phyloP scores from a whole-genome alignment of 768 basidiomycete genomes.

The Tricholoma furcatifolium region DNA sequence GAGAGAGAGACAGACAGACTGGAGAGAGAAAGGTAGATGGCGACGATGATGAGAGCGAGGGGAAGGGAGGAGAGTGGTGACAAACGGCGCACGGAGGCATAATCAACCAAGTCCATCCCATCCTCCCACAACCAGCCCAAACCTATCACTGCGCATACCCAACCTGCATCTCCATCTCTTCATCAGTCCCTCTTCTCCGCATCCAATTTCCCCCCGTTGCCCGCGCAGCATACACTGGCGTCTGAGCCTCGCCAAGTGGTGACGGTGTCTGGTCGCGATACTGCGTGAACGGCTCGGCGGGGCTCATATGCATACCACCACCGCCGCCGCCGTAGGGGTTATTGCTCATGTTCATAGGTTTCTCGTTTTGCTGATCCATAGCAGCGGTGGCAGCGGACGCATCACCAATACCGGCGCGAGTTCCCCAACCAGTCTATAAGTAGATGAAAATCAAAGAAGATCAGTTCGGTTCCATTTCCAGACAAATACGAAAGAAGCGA shows the following conservation, averaged over 20 bases:
- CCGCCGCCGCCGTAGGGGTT: slow-evolving; percentile 24
- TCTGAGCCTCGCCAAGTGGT: slow-evolving; percentile 27
- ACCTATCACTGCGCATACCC: slow-evolving; percentile 31
- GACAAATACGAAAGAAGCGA: too few species aligned
- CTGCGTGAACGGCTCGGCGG: slow-evolving; percentile 20
- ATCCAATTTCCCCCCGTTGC: slow-evolving; percentile 15
- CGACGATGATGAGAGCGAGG: too few species aligned
- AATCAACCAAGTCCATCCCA: background rate
- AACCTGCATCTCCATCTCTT: slow-evolving; percentile 35
- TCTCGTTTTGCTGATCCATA: slow-evolving; percentile 42
- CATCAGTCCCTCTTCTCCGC: slow-evolving; percentile 26
- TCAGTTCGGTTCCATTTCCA: background rate
- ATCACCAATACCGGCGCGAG: slow-evolving; percentile 91
- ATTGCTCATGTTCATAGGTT: slow-evolving; percentile 27
- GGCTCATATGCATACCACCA: background rate
- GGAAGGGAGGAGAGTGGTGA: background rate
- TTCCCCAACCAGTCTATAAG: slow-evolving; percentile 97
- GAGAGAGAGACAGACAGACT: background rate
- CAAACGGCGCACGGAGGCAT: background rate
- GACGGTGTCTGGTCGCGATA: slow-evolving; percentile 28
- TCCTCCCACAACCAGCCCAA: background rate
- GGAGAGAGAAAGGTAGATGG: too few species aligned
- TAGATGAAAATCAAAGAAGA: background rate
- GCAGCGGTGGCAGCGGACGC: slow-evolving; percentile 74
- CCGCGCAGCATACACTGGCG: slow-evolving; percentile 22